Base-by-base conservation (phyloP, 169 alveolate genomes). In the Eimeria maxima region DNA sequence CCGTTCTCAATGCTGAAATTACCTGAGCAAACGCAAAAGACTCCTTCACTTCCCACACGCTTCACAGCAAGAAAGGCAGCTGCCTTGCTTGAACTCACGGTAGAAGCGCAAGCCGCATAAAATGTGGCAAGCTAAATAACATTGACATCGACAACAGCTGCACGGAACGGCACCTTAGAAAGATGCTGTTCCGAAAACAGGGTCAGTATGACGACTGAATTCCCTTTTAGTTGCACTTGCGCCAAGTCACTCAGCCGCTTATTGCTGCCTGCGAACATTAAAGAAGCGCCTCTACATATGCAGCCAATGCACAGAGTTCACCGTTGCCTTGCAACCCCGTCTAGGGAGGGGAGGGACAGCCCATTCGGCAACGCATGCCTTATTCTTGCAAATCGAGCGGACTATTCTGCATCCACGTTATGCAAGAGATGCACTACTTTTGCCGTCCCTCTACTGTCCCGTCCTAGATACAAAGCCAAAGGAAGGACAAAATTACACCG, bases 221-320 rank as follows among this genome's bases (percentile, higher is more conserved):
- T 86, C 1, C 93, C 93, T 80, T 53, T 55, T 20, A 86, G 57
- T 6, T 45, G 80, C 81, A 86, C 93, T 29, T 86, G 93, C 42
- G 80, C 76, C 78, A 86, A 86, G 8, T 86, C 93, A 27, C 80
- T 71, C 42, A 86, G 78, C 57, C 63, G 93, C 27, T 60, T 86
- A 50, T 10, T 86, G 55, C 93, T 33, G 80, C 93, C 93, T 86
- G 38, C 33, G 53, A 42, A 55, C 65, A 60, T 60, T 38, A 57
- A 53, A 3, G 27, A 20, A 29, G 27, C 80, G 33, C 5, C 53
- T 18, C 90, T 16, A n/a, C 29, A 6, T 38, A 45, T 3, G 45
- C 6, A 7, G 60, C 20, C 20, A 20, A 3, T n/a, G 22, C 24
- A 44, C 42, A 20, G n/a, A 69, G 45, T 10, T 29, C 22, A 47